Evolutionary conservation across 2,329 filamentous ascomycete genomes (phyloP).

Genomic region (Microsporum audouinii): DNA sequence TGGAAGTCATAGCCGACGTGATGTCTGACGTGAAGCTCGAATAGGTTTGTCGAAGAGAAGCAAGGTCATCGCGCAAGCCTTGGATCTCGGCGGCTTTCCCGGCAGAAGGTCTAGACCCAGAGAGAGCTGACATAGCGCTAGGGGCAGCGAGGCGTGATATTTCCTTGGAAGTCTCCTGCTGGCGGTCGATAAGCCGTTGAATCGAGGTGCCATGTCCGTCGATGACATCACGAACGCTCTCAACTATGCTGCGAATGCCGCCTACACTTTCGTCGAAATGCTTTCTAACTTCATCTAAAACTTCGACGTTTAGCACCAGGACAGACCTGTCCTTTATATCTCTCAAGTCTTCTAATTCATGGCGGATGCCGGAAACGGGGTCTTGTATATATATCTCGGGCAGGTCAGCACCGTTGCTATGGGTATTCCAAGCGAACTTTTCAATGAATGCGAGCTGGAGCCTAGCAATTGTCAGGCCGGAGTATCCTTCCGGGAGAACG

Average conservation of each 20-base stretch:
- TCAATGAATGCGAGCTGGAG: conserved; percentile 95
- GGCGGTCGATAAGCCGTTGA: conserved; percentile 77
- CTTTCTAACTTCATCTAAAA: conserved; percentile 87
- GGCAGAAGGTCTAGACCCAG: neutral
- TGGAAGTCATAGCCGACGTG: conserved; percentile 70
- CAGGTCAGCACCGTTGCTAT: conserved; percentile 80
- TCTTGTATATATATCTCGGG: conserved; percentile 98
- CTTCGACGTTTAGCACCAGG: conserved; percentile 85
- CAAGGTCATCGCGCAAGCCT: conserved; percentile 72
- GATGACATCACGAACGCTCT: conserved; percentile 71
- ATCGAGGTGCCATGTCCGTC: conserved; percentile 73
- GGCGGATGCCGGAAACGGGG: conserved; percentile 84
- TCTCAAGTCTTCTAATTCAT: conserved; percentile 83
- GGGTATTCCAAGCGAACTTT: conserved; percentile 98
- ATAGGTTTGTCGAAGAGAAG: conserved; percentile 85
- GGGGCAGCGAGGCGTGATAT: conserved; percentile 54
- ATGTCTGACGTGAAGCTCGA: conserved; percentile 83
- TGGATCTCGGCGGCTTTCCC: conserved; percentile 66
- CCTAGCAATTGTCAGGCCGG: conserved; percentile 73
- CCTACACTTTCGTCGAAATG: conserved; percentile 90
- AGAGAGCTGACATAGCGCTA: conserved; percentile 12
- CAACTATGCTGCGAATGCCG: conserved; percentile 68
- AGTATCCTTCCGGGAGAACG: conserved; percentile 70
- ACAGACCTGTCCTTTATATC: conserved; percentile 94
- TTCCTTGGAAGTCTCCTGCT: conserved; percentile 80